phyloP scores from a whole-genome alignment of 2,329 filamentous ascomycete species.

The Leptographium galeiforme region DNA sequence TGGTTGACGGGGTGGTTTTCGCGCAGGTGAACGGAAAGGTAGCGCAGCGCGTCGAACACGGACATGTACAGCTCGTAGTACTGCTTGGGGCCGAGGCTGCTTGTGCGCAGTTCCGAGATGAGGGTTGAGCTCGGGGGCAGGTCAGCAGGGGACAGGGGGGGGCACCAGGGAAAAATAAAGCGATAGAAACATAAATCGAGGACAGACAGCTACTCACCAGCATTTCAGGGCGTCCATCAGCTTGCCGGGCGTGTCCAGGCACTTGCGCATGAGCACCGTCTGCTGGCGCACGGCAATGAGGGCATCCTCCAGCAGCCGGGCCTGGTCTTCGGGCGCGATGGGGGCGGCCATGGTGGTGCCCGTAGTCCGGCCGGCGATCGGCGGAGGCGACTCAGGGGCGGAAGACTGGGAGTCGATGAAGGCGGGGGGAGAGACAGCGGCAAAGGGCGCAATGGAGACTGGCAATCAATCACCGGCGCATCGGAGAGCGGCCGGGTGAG shows the following conservation, averaged over 20 bases:
- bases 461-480: no score
- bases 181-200: background rate
- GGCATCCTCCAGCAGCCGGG: constrained; percentile 92
- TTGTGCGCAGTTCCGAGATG: constrained; percentile 95
- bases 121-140: constrained; percentile 70
- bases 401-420: background rate
- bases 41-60: constrained; percentile 92
- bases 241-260: constrained; percentile 91
- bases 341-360: constrained; percentile 23
- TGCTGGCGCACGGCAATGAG: constrained; percentile 93
- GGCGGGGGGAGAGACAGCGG: no score
- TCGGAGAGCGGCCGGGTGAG: no score
- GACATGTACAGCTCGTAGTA: constrained; percentile 99
- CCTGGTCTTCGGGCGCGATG: constrained; percentile 63
- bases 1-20: constrained; percentile 97
- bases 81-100: constrained; percentile 94
- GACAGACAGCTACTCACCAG: constrained; percentile 46
- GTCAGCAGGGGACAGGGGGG: background rate
- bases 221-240: constrained; percentile 99
- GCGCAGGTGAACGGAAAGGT: constrained; percentile 89
- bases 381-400: background rate
- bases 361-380: no score
- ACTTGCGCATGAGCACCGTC: constrained; percentile 93
- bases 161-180: no score
- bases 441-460: no score